Conservation (phyloP, 805 yeast genomes). For the Starmerella ratchasimensis region DNA sequence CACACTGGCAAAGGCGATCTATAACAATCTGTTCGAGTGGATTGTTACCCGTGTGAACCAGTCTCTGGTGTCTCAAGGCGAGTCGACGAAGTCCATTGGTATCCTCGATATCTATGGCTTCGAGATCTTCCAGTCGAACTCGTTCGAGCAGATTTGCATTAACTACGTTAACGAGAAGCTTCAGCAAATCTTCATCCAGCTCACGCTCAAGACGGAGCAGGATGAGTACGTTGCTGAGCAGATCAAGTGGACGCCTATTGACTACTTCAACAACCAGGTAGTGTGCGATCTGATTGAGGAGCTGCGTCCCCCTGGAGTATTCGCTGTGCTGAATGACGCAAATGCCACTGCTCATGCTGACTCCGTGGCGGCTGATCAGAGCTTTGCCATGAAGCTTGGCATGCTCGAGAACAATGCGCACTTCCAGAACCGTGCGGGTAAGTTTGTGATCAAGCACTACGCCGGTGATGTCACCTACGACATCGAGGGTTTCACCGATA, state of each 20-base stretch:
- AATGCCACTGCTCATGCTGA: conserved; percentile 98
- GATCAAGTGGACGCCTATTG: conserved; percentile 94
- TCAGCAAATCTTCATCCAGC: conserved; percentile 90
- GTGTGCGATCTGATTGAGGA: conserved; percentile 95
- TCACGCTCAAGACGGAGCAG: conserved; percentile 92
- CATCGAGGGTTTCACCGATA: conserved; percentile 81
- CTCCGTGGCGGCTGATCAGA: conserved; percentile 89
- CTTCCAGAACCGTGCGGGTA: conserved; percentile 75
- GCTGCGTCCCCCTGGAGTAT: conserved; percentile 87
- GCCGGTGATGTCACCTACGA: conserved; percentile 98
- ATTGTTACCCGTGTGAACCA: conserved; percentile 81
- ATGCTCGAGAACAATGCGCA: conserved; percentile 72
- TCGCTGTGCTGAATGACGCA: conserved; percentile 93
- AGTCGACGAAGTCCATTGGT: conserved; percentile 53
- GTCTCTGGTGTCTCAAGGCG: conserved; percentile 46
- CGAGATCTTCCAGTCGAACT: conserved; percentile 88
- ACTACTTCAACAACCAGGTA: conserved; percentile 87
- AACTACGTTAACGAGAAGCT: conserved; percentile 91
- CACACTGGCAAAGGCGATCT: conserved; percentile 87
- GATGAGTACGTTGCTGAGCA: conserved; percentile 93
- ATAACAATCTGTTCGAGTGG: conserved; percentile 90
- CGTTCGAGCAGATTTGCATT: conserved; percentile 90
- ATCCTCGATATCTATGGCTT: conserved; percentile 92
- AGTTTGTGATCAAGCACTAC: conserved; percentile 85
- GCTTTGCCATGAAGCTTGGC: conserved; percentile 81